Base-by-base conservation (phyloP, 495 filamentous ascomycete genomes). In the Talaromyces thailandensis region DNA sequence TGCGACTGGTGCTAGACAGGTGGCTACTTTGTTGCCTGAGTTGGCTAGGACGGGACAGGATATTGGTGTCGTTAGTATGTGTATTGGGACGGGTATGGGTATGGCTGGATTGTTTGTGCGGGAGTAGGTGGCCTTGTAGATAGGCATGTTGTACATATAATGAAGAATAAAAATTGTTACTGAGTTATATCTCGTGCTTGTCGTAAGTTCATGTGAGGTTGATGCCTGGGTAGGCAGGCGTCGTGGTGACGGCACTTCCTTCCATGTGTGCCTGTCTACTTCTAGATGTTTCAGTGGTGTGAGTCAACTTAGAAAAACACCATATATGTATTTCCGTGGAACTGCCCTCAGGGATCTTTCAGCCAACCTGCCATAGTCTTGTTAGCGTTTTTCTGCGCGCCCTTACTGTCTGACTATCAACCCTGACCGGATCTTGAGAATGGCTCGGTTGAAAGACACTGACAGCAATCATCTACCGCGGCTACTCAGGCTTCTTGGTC, bases 11-110 rank as follows among this genome's bases (percentile, higher is more conserved):
- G 89, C 90, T 52, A 79, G 93, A 63, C 87, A 93, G 83, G 76
- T 91, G 58, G 86, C 84, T 58, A 92, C 89, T 31, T 72, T 96
- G 51, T 70, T 96, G 67, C 82, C 81, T 23, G 88, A 90, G 74
- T 66, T 89, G 71, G 78, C 80, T 71, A 76, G 84, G 63, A 85
- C 85, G 58, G 81, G 80, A 21, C 81, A 85, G 55, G 78, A 89
- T 69, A 76, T 89, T 29, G 88, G 88, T 52, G 86, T 91, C 26
- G 85, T 89, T 40, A 91, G 86, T 71, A 92, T 96, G 91, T 96
- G 91, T 74, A 85, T 95, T 66, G 91, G 91, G 32, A 95, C 91
- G 14, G 90, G 90, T n/a, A 93, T 93, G 90, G 90, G 90, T 12
- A 92, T 92, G 90, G 89, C 89, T 21, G 88, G 88, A 26, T 79